Percentiles rank a stretch among this genome's conserved stretches.
Evolutionary conservation across 2,329 filamentous ascomycete genomes (phyloP).

Genomic region (Colletotrichum sp.): DNA sequence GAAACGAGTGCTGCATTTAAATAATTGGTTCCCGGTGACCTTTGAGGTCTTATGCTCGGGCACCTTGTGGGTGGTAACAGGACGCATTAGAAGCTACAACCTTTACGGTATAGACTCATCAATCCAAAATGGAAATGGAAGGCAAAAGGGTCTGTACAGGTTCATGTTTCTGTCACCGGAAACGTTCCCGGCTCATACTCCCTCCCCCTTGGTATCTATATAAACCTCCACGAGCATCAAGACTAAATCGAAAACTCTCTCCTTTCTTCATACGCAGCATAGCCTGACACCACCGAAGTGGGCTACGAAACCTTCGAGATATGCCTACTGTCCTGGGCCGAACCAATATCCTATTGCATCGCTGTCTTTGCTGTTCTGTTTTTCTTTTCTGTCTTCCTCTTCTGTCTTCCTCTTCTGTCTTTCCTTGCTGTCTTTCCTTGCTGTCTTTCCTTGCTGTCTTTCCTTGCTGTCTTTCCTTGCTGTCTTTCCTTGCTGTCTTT

Average conservation of each 20-base stretch:
- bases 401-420: background rate
- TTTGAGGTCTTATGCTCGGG: background rate
- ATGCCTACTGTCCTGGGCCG: background rate
- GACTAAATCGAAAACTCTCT: background rate
- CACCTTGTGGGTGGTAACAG: background rate
- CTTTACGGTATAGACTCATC: background rate
- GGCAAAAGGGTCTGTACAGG: background rate
- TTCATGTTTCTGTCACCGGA: background rate
- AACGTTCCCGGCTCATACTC: background rate
- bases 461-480: background rate
- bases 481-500: too few species aligned
- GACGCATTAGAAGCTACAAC: background rate
- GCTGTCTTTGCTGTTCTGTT: background rate
- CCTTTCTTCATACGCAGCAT: background rate
- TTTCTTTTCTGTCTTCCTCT: background rate
- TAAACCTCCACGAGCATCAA: background rate
- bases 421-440: background rate
- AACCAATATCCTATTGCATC: background rate
- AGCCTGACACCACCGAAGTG: background rate
- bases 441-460: rapidly evolving
- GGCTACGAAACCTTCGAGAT: background rate
- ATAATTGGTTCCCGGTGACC: background rate
- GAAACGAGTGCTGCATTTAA: background rate
- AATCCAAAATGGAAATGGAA: background rate
- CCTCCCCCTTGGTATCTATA: background rate